Conservation (phyloP, 345 rosid genomes). For the Hibiscus syriacus region DNA sequence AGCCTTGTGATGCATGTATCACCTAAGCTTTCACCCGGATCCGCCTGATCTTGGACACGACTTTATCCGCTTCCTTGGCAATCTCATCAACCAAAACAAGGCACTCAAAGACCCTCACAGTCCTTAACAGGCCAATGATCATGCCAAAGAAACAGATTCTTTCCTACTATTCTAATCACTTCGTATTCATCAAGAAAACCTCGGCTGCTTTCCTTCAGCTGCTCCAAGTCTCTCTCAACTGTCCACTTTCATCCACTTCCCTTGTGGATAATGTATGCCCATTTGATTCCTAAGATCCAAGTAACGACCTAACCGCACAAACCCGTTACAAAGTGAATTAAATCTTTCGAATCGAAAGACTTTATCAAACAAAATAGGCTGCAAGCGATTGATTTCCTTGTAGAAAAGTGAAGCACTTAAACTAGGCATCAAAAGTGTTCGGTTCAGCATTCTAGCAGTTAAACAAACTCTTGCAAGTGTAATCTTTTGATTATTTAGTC, state of each 20-base stretch:
- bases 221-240: conserved; percentile 64
- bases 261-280: conserved; percentile 43
- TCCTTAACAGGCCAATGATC: conserved; percentile 97
- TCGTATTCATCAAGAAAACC: conserved; percentile 48
- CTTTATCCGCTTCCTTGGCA: conserved; percentile 65
- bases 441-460: conserved; percentile 74
- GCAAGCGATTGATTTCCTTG: conserved; percentile 70
- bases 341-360: conserved; percentile 69
- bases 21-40: conserved; percentile 37
- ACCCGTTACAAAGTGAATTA: conserved; percentile 64
- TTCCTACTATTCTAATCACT: conserved; percentile 59
- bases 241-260: conserved; percentile 99
- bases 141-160: conserved; percentile 95
- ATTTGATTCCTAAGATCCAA: conserved; percentile 47
- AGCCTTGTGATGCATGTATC: no score
- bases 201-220: conserved; percentile 32
- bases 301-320: conserved; percentile 59
- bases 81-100: conserved; percentile 71
- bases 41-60: conserved; percentile 61
- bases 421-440: conserved; percentile 91
- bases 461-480: conserved; percentile 93
- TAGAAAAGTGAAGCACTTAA: conserved; percentile 90
- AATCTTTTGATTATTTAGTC: conserved; percentile 93
- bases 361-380: conserved; percentile 71
- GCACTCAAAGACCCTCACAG: conserved; percentile 82